These are phyloP conservation scores for Pachysandra terminalis DNA, from an alignment of 164 flowering plant genomes.

Conservation along the genomic window DNA sequence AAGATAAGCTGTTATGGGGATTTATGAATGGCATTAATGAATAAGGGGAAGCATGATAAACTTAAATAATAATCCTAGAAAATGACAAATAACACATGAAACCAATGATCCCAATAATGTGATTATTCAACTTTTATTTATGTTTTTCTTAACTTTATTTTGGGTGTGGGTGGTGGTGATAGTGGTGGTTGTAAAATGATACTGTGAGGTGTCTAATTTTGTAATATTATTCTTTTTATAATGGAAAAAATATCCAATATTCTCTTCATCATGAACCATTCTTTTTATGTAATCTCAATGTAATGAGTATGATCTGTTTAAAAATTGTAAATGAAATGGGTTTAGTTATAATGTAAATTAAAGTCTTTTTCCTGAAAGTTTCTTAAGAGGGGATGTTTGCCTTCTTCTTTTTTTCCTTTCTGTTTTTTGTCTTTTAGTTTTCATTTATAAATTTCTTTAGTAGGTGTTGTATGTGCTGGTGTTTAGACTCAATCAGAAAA, in stretches of 20 bases:
- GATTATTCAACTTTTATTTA: not conserved
- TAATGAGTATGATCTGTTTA: not conserved
- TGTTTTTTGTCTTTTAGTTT: too few species aligned
- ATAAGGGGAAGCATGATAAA: not conserved
- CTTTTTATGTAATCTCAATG: conserved; percentile 3
- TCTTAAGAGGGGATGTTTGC: not conserved
- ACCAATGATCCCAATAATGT: not conserved
- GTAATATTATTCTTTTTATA: not conserved
- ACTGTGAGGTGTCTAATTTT: too few species aligned
- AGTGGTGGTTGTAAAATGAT: too few species aligned
- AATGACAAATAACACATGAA: not conserved
- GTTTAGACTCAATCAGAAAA: not conserved
- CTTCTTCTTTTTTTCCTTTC: not conserved
- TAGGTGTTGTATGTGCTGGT: not conserved
- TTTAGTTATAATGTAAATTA: not conserved
- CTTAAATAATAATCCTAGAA: not conserved
- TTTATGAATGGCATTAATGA: not conserved
- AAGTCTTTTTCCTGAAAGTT: not conserved
- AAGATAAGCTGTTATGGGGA: not conserved
- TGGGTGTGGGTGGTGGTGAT: too few species aligned
- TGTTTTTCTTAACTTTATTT: too few species aligned
- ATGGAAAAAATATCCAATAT: conserved; percentile 13
- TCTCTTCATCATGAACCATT: conserved; percentile 4
- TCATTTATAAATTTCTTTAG: not conserved
- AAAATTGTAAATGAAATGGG: not conserved